These are phyloP conservation scores for Patellaria atrata DNA, from an alignment of 495 filamentous ascomycete species.

Conservation along the genomic window DNA sequence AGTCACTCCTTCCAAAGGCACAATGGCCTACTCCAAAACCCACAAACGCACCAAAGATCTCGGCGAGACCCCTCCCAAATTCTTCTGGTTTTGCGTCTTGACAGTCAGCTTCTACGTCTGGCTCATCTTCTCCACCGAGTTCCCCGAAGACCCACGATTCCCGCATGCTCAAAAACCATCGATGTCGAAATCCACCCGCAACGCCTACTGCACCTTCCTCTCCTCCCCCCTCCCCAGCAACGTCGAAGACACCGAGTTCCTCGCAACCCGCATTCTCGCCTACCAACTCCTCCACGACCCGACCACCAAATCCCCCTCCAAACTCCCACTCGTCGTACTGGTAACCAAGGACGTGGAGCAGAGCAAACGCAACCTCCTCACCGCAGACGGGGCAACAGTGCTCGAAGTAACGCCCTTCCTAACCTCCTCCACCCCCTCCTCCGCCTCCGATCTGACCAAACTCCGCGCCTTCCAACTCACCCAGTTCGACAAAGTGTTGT, in stretches of 20 bases:
- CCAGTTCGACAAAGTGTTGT: constrained; percentile 14
- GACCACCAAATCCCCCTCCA: constrained; percentile 10
- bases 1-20: too few relatives aligned
- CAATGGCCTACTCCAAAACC: too few relatives aligned
- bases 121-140: too few relatives aligned
- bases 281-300: constrained; percentile 23
- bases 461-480: constrained; percentile 19
- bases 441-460: constrained; percentile 16
- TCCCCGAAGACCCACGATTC: too few relatives aligned
- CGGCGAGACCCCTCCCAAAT: too few relatives aligned
- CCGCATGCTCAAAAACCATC: too few relatives aligned
- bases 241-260: constrained; percentile 10
- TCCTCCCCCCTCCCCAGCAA: constrained; percentile 17
- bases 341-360: constrained; percentile 18
- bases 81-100: too few relatives aligned
- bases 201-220: constrained; percentile 17
- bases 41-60: too few relatives aligned
- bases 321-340: constrained; percentile 21
- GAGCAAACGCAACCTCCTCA: constrained; percentile 10
- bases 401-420: constrained; percentile 8
- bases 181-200: too few relatives aligned
- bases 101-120: too few relatives aligned
- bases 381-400: constrained; percentile 20
- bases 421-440: constrained; percentile 12
- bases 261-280: constrained; percentile 20